Evolutionary conservation across 768 basidiomycete genomes (phyloP).

Genomic region (Termitomyces sp.): DNA sequence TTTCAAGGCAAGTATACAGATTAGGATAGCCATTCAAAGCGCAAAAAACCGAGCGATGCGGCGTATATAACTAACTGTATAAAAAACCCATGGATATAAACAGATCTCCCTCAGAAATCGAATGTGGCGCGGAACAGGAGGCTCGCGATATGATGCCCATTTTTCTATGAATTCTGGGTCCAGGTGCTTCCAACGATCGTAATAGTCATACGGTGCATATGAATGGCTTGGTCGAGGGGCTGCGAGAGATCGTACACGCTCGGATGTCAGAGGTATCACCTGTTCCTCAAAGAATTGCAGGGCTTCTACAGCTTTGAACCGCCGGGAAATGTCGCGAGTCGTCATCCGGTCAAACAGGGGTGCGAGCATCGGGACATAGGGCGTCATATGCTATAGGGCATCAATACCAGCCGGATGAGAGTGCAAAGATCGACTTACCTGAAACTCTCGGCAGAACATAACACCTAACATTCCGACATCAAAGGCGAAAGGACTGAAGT

Average conservation of each 20-base stretch:
- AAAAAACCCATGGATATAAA: not conserved
- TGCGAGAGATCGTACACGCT: not conserved
- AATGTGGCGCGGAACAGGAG: not conserved
- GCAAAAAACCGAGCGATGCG: not conserved
- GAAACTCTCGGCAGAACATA: constrained; percentile 1
- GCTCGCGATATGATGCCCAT: constrained; percentile 17
- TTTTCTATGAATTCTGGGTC: constrained; percentile 10
- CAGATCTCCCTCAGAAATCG: not conserved
- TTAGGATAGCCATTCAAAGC: not conserved
- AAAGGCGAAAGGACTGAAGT: constrained; percentile 23
- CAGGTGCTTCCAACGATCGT: constrained; percentile 16
- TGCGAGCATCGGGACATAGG: constrained; percentile 9
- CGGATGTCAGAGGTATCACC: not conserved
- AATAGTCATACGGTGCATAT: not conserved
- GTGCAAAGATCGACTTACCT: constrained; percentile 9
- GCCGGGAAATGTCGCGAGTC: constrained; percentile 15
- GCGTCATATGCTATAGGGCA: constrained; percentile 12
- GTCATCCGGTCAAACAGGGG: constrained; percentile 18
- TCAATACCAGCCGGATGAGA: not conserved
- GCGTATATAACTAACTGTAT: not conserved
- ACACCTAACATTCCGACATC: constrained; percentile 20
- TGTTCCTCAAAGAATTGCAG: constrained; percentile 21
- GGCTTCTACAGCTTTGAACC: constrained; percentile 23
- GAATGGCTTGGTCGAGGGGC: not conserved
- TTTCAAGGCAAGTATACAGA: no score